Evolutionary conservation across 2,329 filamentous ascomycete species (phyloP), one percentile per base, ranked within the genome.

Genomic region (Cucurbitaria berberidis): DNA sequence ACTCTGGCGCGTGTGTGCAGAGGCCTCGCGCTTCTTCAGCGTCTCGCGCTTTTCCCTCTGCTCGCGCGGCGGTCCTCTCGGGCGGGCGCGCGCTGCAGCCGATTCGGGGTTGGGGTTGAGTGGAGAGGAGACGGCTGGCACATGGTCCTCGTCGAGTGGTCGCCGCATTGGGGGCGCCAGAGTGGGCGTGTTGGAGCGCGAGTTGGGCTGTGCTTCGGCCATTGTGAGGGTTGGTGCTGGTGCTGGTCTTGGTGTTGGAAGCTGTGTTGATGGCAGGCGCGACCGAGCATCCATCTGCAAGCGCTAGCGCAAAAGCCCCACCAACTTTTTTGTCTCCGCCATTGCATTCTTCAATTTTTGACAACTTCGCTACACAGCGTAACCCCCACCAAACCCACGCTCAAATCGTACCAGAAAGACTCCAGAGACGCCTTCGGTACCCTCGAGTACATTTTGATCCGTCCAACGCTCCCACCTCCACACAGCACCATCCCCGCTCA

Each of bases 41-140:
- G 80, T 82, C 58, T 83, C 81, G 26, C 81, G 74, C 66, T 81
- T 81, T 58, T 82, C 81, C 36, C 81, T 73, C 62, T 78, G 78
- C 69, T 75, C 73, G 46, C 72, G 72, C 39, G 70, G 73, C 3
- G 75, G 70, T 51, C 70, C 62, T 55, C 68, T 67, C 6, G 76
- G 71, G 3, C 81, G 75, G 22, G 77, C 75, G 22, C 84, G 74
- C 47, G 69, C 61, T 18, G 69, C 67, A 13, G 62, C 30, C n/a
- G n/a, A n/a, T 80, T 79, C 84, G 57, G 82, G 80, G 78, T 79
- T 84, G 54, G 82, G 80, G 64, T 92, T 92, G 57, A 93, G 82
- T 24, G 89, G 89, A 10, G 89, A 93, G 2, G 89, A 86, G 1
- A 91, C 81, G 11, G 86, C 82, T 4, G 89, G 89, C 55, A 82